Evolutionary conservation across 2,329 filamentous ascomycete genomes (phyloP), one percentile per base, ranked within the genome.

Genomic region (Xylaria sp.): DNA sequence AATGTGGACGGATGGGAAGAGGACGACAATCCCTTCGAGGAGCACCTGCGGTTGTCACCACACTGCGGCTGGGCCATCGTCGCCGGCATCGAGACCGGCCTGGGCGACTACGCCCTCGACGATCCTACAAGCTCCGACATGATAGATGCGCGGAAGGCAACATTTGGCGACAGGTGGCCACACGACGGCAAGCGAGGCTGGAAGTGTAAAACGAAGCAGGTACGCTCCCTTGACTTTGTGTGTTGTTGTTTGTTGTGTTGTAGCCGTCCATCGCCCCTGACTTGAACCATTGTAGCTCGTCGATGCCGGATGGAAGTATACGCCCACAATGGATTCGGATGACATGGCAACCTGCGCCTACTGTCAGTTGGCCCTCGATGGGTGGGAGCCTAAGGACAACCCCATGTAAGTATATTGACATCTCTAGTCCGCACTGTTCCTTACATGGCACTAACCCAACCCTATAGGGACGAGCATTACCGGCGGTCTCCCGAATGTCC

Each of bases 291-390:
- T 62, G 64, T 75, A 96, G 90, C 90, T 98, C 83, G 93, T 93
- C 40, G 93, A 95, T 72, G 93, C 93, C 32, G 96, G 96, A 12
- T 99, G 95, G 94, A 94, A 92, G 78, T 98, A 94, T 81, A 97
- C 94, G 27, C 94, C 96, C 0, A 93, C 89, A 5, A 82, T 88
- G 51, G 93, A 95, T 51, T 93, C 90, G 13, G 91, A 96, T 72
- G 96, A 99, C 79, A 93, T 95, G 82, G 93, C 93, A 10, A 96
- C 92, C 12, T 99, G 96, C 78, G 87, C 92, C 32, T 98, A 98
- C 81, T 99, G 96, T 82, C 89, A 92, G 66, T 82, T 98, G 18
- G 93, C 92, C 12, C 86, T 99, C 12, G 95, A 98, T 79, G 94
- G 94, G 6, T 99, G 97, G 96, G 96, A 98, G 78, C 91, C 92